Evolutionary conservation across 2,329 filamentous ascomycete species (phyloP).

Genomic region (Sordariomycetes sp.): DNA sequence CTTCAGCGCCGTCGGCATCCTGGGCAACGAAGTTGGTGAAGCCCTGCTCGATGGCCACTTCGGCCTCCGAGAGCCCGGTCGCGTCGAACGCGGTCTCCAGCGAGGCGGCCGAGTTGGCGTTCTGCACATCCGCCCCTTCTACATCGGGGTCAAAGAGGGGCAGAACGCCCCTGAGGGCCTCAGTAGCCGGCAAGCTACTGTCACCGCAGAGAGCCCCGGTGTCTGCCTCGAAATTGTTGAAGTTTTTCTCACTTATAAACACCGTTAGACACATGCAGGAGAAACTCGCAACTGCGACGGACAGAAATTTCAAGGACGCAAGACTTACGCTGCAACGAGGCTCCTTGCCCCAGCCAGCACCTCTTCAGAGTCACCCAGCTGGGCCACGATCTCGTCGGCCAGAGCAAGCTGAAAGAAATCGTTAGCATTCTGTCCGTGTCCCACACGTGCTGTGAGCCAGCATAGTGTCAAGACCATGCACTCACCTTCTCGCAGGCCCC

Average conservation of each 20-base stretch:
- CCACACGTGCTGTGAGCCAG: neutral
- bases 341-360: conserved; percentile 52
- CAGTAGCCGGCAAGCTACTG: conserved; percentile 48
- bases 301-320: conserved; percentile 25
- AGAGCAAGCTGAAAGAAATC: conserved; percentile 36
- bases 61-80: conserved; percentile 52
- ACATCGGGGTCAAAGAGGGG: conserved; percentile 58
- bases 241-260: conserved; percentile 41
- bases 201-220: conserved; percentile 56
- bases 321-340: conserved; percentile 41
- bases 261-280: too few species aligned
- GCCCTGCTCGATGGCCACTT: conserved; percentile 50
- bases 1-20: conserved; percentile 18
- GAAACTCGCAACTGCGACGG: too few species aligned
- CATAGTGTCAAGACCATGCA: neutral
- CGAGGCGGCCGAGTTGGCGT: conserved; percentile 46
- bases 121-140: conserved; percentile 42
- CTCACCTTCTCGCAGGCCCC: conserved; percentile 54
- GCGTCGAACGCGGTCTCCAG: conserved; percentile 44
- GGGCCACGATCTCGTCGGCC: conserved; percentile 52
- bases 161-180: conserved; percentile 52
- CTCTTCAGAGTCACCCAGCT: conserved; percentile 47
- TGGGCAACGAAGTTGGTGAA: conserved; percentile 48
- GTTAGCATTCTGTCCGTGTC: conserved; percentile 10
- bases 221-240: conserved; percentile 53